Evolutionary conservation across 2,329 filamentous ascomycete genomes (phyloP).

Genomic region (Fusarium sp.): DNA sequence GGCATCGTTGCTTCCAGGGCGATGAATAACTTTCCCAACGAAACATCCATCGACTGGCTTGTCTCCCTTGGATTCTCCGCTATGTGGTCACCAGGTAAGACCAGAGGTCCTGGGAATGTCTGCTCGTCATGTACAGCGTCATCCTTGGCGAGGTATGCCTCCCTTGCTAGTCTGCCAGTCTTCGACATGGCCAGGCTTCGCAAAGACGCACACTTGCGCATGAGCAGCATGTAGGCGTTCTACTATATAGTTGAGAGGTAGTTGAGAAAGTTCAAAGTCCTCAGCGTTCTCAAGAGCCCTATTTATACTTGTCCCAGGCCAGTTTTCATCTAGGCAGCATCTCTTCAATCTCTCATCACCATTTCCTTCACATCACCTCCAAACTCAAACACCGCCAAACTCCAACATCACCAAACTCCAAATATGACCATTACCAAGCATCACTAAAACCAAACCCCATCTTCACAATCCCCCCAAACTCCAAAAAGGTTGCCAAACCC

Average conservation of each 20-base stretch:
- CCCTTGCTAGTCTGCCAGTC: constrained; percentile 37
- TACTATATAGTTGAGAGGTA: not conserved
- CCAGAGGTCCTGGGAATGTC: constrained; percentile 66
- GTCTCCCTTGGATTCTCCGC: constrained; percentile 60
- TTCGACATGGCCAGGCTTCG: constrained; percentile 15
- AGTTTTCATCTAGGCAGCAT: not conserved
- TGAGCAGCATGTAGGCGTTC: not conserved
- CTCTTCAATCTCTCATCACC: not conserved
- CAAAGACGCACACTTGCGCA: too few species aligned
- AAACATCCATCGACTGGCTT: constrained; percentile 52
- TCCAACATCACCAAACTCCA: not conserved
- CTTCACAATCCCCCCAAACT: not conserved
- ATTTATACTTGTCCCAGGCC: not conserved
- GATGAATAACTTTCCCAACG: too few species aligned
- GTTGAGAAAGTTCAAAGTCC: not conserved
- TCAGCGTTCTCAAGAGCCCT: not conserved
- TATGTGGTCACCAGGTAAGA: constrained; percentile 69
- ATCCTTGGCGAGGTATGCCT: constrained; percentile 10
- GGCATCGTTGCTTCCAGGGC: too few species aligned
- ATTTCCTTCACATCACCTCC: not conserved
- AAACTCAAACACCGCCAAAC: not conserved
- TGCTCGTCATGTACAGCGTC: constrained; percentile 16
- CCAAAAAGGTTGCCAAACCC: not conserved
- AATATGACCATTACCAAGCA: not conserved
- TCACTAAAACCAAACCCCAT: not conserved